Evolutionary conservation across 805 yeast genomes (phyloP).

Genomic region (Saccharomyces mikatae): DNA sequence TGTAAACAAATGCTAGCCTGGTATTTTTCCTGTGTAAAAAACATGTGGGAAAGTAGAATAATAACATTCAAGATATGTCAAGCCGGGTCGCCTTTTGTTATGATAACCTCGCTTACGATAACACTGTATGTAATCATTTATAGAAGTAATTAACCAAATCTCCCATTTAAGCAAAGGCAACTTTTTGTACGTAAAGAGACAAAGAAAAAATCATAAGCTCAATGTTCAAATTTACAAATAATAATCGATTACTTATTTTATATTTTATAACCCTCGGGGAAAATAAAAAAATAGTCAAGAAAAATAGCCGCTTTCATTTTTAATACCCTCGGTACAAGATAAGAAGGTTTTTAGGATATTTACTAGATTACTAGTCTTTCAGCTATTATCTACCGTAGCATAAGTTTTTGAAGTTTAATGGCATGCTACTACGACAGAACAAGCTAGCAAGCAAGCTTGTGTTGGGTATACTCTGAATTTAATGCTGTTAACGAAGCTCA

Average conservation of each 20-base stretch:
- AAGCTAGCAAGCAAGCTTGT: neutral
- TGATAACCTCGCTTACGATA: neutral
- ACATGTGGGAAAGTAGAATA: neutral
- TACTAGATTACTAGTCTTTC: neutral
- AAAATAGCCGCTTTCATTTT: neutral
- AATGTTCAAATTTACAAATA: neutral
- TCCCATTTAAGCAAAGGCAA: neutral
- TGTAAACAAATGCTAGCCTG: neutral
- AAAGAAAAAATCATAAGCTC: neutral
- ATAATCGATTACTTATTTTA: neutral
- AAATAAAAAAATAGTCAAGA: neutral
- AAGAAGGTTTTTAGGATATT: neutral
- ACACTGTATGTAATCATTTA: neutral
- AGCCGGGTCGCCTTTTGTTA: neutral
- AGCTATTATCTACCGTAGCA: too few relatives aligned
- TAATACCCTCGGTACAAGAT: neutral
- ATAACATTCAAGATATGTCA: neutral
- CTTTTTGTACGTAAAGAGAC: neutral
- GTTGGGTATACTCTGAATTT: neutral
- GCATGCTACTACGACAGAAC: neutral
- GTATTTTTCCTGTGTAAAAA: neutral
- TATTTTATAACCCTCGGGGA: neutral
- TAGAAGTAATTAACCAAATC: neutral
- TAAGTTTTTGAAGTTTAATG: too few relatives aligned
- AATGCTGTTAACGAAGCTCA: neutral